These are phyloP conservation scores for Geotrichum restrictum DNA, from an alignment of 1,139 yeast species.

Conservation along the genomic window DNA sequence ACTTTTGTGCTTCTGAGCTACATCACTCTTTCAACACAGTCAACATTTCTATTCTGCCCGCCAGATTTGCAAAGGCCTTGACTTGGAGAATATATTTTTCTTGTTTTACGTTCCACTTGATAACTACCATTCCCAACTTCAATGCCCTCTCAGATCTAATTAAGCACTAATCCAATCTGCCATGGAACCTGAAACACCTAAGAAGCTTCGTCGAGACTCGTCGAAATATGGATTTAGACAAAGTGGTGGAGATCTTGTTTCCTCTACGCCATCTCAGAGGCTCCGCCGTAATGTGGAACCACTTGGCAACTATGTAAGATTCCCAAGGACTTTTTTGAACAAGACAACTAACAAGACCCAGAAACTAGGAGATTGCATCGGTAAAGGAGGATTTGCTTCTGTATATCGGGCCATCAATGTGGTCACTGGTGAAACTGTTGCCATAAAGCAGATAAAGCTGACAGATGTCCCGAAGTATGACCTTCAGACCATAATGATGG, in stretches of 20 bases:
- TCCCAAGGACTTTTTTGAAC: background rate
- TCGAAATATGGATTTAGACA: slow-evolving; percentile 14
- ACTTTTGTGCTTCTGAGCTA: background rate
- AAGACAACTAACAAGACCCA: slow-evolving; percentile 23
- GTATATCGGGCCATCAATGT: slow-evolving; percentile 68
- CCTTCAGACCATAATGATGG: slow-evolving; percentile 40
- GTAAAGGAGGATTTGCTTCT: slow-evolving; percentile 76
- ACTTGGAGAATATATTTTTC: no score
- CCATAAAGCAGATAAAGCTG: slow-evolving; percentile 75
- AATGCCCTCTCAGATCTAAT: background rate
- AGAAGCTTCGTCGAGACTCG: slow-evolving; percentile 19
- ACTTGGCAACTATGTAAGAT: slow-evolving; percentile 18
- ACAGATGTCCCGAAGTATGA: slow-evolving; percentile 39
- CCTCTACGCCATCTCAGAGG: slow-evolving; percentile 19
- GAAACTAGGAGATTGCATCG: slow-evolving; percentile 54
- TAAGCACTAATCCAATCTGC: background rate
- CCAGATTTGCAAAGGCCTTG: no score
- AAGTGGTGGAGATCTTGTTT: slow-evolving; percentile 18
- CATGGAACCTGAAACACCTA: slow-evolving; percentile 20
- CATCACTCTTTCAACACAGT: background rate
- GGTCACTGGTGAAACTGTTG: slow-evolving; percentile 65
- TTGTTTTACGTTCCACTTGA: no score
- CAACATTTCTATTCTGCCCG: background rate
- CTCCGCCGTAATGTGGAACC: slow-evolving; percentile 13
- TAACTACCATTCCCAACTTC: no score